A percentile compares a stretch with the other conserved stretches of the same genome.
phyloP scores from a whole-genome alignment of 176 grass and related monocot genomes.

The Neostapfia colusana region DNA sequence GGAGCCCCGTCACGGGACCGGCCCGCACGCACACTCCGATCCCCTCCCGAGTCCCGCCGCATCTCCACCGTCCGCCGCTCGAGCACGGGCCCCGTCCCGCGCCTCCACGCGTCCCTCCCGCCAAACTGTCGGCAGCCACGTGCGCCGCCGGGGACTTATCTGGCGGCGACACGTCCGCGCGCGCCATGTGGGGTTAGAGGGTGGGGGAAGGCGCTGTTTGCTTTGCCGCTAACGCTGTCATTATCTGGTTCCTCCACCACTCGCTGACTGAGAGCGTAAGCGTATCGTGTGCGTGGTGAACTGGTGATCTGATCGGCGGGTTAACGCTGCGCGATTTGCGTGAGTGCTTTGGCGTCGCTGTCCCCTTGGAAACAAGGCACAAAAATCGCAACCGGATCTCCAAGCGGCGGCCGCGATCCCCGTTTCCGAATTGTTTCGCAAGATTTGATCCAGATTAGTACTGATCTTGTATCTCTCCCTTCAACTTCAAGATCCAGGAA shows the following conservation, averaged over 20 bases:
- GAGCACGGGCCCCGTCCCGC: neutral
- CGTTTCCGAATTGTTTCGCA: neutral
- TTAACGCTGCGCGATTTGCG: conserved; percentile 1
- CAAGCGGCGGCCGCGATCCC: neutral
- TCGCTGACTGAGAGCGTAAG: too few relatives aligned
- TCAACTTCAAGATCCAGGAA: neutral
- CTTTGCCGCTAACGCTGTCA: conserved; percentile 33
- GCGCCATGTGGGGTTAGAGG: neutral
- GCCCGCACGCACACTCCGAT: conserved; percentile 2
- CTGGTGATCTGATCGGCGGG: neutral
- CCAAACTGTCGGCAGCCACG: neutral
- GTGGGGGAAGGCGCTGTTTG: neutral
- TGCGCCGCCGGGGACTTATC: conserved; percentile 1
- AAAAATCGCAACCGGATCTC: neutral
- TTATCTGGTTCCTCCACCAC: neutral
- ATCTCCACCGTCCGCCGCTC: neutral
- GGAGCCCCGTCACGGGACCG: conserved; percentile 8
- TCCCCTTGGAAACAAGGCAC: neutral
- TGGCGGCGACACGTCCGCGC: conserved; percentile 15
- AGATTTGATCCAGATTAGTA: neutral
- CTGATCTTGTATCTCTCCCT: neutral
- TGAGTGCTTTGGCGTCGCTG: conserved; percentile 9
- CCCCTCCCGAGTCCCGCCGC: neutral
- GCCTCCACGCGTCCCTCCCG: conserved; percentile 1
- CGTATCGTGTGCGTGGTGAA: neutral